phyloP scores from a whole-genome alignment of 305 asterid species.

The Solanum aculeatissimum region DNA sequence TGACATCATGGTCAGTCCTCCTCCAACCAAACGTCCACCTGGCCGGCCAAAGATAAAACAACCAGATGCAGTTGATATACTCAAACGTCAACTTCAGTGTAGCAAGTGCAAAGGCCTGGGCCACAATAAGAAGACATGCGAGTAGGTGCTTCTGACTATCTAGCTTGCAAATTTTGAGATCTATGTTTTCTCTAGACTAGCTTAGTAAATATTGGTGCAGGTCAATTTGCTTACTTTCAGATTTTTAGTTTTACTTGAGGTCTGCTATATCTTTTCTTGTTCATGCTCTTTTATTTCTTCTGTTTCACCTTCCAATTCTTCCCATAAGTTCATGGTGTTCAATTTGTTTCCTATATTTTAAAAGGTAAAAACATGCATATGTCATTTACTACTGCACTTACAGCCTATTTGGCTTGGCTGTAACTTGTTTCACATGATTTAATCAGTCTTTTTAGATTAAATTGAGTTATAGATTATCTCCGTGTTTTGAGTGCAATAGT shows the following conservation, averaged over 20 bases:
- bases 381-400: neutral
- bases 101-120: slow-evolving; percentile 97
- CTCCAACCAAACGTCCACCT: slow-evolving; percentile 87
- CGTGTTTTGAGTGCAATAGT: neutral
- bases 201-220: neutral
- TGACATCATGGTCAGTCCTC: slow-evolving; percentile 69
- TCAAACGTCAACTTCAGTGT: slow-evolving; percentile 97
- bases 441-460: neutral
- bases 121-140: slow-evolving; percentile 93
- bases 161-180: neutral
- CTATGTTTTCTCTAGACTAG: neutral
- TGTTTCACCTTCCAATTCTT: neutral
- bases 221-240: neutral
- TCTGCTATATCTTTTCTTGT: neutral
- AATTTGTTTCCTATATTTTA: neutral
- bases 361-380: neutral
- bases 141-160: slow-evolving; percentile 31
- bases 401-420: neutral
- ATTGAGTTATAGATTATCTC: neutral
- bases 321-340: neutral
- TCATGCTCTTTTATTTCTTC: neutral
- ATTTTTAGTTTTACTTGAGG: neutral
- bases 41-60: slow-evolving; percentile 85
- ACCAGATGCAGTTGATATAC: slow-evolving; percentile 53
- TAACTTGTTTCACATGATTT: neutral